Base-by-base conservation (phyloP, 371 early-diverging fungal species). In the Mortierella polycephala region DNA sequence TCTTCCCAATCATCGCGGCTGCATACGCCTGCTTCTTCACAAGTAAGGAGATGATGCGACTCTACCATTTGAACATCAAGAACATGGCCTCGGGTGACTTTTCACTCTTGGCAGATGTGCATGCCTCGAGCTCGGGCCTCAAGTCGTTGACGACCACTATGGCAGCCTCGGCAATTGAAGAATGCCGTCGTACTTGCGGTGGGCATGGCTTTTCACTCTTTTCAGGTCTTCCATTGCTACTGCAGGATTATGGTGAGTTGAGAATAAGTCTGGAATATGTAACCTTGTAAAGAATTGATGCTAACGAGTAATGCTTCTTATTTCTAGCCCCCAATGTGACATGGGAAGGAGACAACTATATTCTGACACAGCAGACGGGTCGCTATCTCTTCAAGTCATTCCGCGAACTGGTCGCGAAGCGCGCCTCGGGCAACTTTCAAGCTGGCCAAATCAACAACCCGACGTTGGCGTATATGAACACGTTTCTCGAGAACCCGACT, bases 181-280 rank as follows among this genome's bases (percentile, higher is more conserved):
- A 91, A 14, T 91, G 92, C 68, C 85, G 95, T 23, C 88, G 93
- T 21, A 90, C 93, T 23, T 93, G 94, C 64, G 97, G 97, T 69
- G 97, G 97, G 14, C 95, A 96, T 62, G 96, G 96, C 5, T 97
- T 90, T 74, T 89, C 92, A 37, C 72, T 88, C 53, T 92, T 91
- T 82, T 91, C 91, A n/a, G 95, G 95, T 0, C 82, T 96, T 18
- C 88, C 91, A 16, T 84, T 88, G 51, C 87, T 93, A 68, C 90
- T 90, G 62, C 90, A 86, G 77, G 90, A 92, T 61, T 85, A 88
- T 67, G 84, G 69, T 94, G 54, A 14, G 69, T 2, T 13, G 11
- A 40, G 18, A 9, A 46, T 46, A 46, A 46, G 46, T 13, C 6
- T 46, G 30, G 30, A 10, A 62, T 37, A 30, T 52, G 1, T 53